A percentile compares a stretch with the other conserved stretches of the same genome.
Conservation (phyloP, 768 basidiomycete genomes). For the Crassisporium funariophilum region DNA sequence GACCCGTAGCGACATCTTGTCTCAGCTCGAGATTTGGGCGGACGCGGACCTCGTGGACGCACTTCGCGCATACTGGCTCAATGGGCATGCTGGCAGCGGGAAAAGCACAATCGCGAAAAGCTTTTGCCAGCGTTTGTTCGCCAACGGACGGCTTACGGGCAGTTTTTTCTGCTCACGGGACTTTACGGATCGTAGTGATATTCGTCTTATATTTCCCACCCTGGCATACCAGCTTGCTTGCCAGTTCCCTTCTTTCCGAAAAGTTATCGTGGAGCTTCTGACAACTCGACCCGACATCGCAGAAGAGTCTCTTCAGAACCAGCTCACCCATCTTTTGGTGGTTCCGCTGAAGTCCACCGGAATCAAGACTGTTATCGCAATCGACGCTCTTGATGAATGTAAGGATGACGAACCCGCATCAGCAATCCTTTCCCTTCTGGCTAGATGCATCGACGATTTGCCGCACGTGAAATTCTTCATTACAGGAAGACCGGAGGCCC, state of each 20-base stretch:
- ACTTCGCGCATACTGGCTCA: conserved; percentile 24
- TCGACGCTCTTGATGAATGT: conserved; percentile 27
- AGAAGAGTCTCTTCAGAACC: conserved; percentile 13
- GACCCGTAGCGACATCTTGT: conserved; percentile 11
- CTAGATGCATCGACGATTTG: neutral
- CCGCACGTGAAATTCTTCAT: conserved; percentile 16
- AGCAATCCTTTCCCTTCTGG: conserved; percentile 10
- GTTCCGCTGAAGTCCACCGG: conserved; percentile 16
- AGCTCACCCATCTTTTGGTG: conserved; percentile 26
- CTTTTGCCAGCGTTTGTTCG: conserved; percentile 12
- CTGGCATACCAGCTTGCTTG: conserved; percentile 25
- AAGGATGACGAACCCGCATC: conserved; percentile 16
- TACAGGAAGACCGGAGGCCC: conserved; percentile 7
- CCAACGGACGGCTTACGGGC: conserved; percentile 15
- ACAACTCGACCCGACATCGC: conserved; percentile 21
- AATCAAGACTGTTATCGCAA: conserved; percentile 21
- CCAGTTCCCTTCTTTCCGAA: conserved; percentile 13
- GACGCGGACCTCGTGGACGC: conserved; percentile 3
- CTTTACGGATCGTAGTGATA: conserved; percentile 24
- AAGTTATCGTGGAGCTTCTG: conserved; percentile 17
- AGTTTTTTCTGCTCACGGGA: conserved; percentile 32
- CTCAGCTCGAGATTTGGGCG: conserved; percentile 14
- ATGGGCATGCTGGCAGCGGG: conserved; percentile 22
- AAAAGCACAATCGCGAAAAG: conserved; percentile 24
- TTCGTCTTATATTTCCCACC: conserved; percentile 25